Base-by-base conservation (phyloP, 2,329 filamentous ascomycete species). In the Talaromyces sp. region DNA sequence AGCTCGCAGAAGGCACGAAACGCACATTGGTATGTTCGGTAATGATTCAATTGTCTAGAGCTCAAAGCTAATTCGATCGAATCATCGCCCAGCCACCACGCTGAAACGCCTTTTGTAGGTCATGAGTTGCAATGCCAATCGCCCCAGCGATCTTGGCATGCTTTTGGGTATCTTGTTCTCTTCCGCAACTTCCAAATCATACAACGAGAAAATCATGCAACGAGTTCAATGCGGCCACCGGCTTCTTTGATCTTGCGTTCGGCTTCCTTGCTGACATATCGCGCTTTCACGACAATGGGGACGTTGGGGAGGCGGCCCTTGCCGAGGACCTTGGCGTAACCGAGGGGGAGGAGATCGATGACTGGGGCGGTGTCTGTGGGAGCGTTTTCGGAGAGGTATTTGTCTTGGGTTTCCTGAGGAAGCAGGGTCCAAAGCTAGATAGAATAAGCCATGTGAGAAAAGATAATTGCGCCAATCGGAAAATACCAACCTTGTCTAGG, bases 201-300 rank as follows among this genome's bases (percentile, higher is more conserved):
- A 3, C 14, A 26, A 35, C 32, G 14, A n/a, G n/a, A 10, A 19
- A 50, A 59, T 85, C 89, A 97, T 81, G 92, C 92, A 75, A 97
- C 91, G 78, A 97, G 86, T 86, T 97, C 91, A 74, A 96, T 84
- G 75, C 96, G 90, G 81, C 93, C 93, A 80, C 94, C 94, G 74
- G 92, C 92, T 81, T 94, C 91, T 79, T 90, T 96, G 82, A 99
- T 97, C 90, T 99, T 99, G 84, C 91, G 85, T 88, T 99, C 94
- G 70, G 94, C 94, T 79, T 96, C 88, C 78, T 90, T 90, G 85
- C 88, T 92, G 81, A 99, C 90, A 84, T 92, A 97, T 78, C 94
- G 85, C 71, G 94, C 93, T 77, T 91, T 91, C 70, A 99, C 92
- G 74, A 99, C 91, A 73, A 99, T 81, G 70, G 94, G 94, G 74